Evolutionary conservation across 2,329 filamentous ascomycete species (phyloP), one percentile per base, ranked within the genome.

Genomic region (Nemania sp.): DNA sequence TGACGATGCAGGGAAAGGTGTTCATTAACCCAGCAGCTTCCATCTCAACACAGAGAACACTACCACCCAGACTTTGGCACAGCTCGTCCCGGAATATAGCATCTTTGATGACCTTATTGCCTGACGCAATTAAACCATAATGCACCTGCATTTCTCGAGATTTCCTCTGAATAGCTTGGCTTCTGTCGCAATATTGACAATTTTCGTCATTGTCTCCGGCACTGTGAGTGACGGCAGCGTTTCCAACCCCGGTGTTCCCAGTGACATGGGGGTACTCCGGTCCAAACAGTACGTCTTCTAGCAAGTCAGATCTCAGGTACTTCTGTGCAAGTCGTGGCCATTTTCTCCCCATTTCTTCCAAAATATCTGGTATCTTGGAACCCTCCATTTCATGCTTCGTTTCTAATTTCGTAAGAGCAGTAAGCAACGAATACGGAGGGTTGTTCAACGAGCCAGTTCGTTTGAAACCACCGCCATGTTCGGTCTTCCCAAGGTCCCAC

Each of bases 81-180:
- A 71, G 57, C 1, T 46, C 35, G 1, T 70, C 64, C 12, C 70
- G 64, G n/a, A 62, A 20, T 6, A 4, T n/a, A 0, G 68, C 65
- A 29, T 67, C 52, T 43, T 72, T 68, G 17, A 73, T 65, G 2
- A 70, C 66, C 15, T 29, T 51, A 21, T 71, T 66, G 11, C 70
- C 67, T n/a, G 70, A 72, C 52, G 67, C 67, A 34, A 71, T 65
- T 2, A 68, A 43, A 5, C 71, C 70, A 43, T 69, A 71, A 39
- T 72, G 66, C 7, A 71, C 61, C 48, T 32, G 49, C 56, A 67
- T 68, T 11, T 59, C 59, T 56, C 65, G 55, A 17, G 66, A 48
- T 40, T 60, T 59, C 37, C 65, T 63, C 29, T 56, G 18, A 25
- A 68, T 34, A 40, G 58, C 40, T 39, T 65, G 51, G 11, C 65